Conservation (phyloP, 805 yeast genomes). For the Cyberlindnera subsufficiens region DNA sequence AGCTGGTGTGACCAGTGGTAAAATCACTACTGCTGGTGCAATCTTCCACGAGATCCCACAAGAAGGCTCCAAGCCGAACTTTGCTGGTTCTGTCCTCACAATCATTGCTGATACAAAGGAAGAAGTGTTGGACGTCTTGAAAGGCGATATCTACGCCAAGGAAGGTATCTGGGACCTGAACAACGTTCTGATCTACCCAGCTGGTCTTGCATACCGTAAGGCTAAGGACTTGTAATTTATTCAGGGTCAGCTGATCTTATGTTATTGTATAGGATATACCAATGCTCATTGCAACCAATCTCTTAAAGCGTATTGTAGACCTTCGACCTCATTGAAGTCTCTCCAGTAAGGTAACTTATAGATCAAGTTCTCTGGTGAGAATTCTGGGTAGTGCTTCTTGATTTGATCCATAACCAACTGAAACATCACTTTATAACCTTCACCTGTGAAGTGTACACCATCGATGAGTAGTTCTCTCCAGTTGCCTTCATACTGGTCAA, state of each 20-base stretch:
- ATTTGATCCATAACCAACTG: slow-evolving; percentile 38
- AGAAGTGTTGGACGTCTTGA: slow-evolving; percentile 58
- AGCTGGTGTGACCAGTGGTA: slow-evolving; percentile 33
- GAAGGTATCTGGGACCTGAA: slow-evolving; percentile 75
- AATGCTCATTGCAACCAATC: not conserved
- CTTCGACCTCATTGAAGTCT: slow-evolving; percentile 22
- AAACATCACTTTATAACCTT: slow-evolving; percentile 45
- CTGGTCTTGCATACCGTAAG: slow-evolving; percentile 40
- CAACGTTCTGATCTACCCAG: slow-evolving; percentile 52
- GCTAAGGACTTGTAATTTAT: slow-evolving; percentile 23
- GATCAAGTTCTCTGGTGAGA: slow-evolving; percentile 34
- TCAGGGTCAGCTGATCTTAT: not conserved
- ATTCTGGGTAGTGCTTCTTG: slow-evolving; percentile 39
- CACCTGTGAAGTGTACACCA: slow-evolving; percentile 57
- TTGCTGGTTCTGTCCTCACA: slow-evolving; percentile 66
- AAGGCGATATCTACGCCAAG: slow-evolving; percentile 55
- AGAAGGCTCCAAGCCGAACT: slow-evolving; percentile 37
- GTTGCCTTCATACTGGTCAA: slow-evolving; percentile 32
- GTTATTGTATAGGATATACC: not conserved
- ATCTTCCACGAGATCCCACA: slow-evolving; percentile 38
- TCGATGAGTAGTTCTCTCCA: slow-evolving; percentile 40
- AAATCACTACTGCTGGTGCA: slow-evolving; percentile 46
- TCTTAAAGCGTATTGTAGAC: slow-evolving; percentile 3
- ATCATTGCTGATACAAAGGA: slow-evolving; percentile 59
- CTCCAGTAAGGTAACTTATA: slow-evolving; percentile 36